Base-by-base conservation (phyloP, 2,329 filamentous ascomycete species). In the Trichoderma simmonsii region DNA sequence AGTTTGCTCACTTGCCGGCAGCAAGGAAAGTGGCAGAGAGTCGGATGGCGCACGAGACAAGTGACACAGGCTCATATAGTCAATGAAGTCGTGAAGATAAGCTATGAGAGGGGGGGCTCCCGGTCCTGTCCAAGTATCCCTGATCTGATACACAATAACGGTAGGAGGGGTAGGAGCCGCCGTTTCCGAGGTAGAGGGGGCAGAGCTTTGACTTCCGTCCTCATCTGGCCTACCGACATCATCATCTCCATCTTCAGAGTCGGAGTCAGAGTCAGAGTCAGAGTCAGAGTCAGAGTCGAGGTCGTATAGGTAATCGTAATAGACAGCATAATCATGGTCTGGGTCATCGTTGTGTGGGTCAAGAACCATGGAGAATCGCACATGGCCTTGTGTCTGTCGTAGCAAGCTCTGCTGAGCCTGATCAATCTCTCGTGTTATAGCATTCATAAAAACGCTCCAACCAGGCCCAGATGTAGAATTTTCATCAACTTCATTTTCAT, bases 1-100 rank as follows among this genome's bases (percentile, higher is more conserved):
- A 76, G 78, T 82, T 24, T 77, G 78, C 1, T 77, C 75, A 34
- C 79, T 76, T 4, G 79, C 75, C 3, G 79, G 77, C 11, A 81
- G 70, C 70, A 81, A 75, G 4, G 77, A 72, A 71, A 81, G 76
- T 9, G 79, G 76, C 74, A 77, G 75, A 0, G 75, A 69, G 21
- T 15, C 24, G 2, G 21, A 21, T 24, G 32, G 24, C 18, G 18
- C 18, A 14, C 11, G 26, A 3, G 26, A 21, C 15, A 60, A 12
- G 6, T 68, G 65, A 26, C 21, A 56, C 1, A 24, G 0, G 3
- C 18, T 11, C 65, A 60, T 48, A 32, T 68, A 60, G 3, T 11
- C 14, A 6, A 68, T 18, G n/a, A 48, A 68, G 12, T 60, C 36
- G 7, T 21, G 6, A 28, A 68, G 36, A n/a, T 24, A 56, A 21